Conservation (phyloP, 768 basidiomycete genomes). For the Rubroboletus satanas region DNA sequence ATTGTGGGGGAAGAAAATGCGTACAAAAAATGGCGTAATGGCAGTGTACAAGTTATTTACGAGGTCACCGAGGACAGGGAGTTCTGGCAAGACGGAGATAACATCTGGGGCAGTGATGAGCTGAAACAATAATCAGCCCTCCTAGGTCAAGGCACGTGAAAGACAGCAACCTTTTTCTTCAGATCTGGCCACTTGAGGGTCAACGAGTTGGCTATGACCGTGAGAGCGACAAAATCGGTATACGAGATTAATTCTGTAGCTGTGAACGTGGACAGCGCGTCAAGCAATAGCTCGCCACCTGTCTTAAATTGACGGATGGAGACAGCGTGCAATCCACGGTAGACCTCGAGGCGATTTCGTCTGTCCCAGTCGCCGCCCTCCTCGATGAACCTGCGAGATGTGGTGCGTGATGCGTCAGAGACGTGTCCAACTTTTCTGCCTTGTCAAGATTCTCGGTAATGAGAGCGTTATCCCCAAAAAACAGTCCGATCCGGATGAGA, state of each 20-base stretch:
- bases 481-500: constrained; percentile 85
- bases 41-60: constrained; percentile 85
- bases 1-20: constrained; percentile 14
- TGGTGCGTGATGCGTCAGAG: not conserved
- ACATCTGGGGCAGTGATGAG: constrained; percentile 87
- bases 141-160: not conserved
- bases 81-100: constrained; percentile 73
- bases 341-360: constrained; percentile 94
- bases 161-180: constrained; percentile 73
- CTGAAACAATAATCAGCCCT: constrained; percentile 36
- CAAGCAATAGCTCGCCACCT: constrained; percentile 80
- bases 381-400: constrained; percentile 67
- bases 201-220: constrained; percentile 76
- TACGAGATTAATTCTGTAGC: constrained; percentile 86
- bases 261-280: constrained; percentile 92
- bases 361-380: constrained; percentile 98
- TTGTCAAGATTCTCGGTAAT: constrained; percentile 69
- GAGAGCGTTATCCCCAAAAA: constrained; percentile 75
- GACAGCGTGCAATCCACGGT: constrained; percentile 79
- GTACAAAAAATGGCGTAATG: constrained; percentile 94
- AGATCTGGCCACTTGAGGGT: constrained; percentile 78
- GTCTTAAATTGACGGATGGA: constrained; percentile 89
- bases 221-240: constrained; percentile 84
- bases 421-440: constrained; percentile 67
- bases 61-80: constrained; percentile 78